Base-by-base conservation (phyloP, 306 rosid species). In the Senna siamea region DNA sequence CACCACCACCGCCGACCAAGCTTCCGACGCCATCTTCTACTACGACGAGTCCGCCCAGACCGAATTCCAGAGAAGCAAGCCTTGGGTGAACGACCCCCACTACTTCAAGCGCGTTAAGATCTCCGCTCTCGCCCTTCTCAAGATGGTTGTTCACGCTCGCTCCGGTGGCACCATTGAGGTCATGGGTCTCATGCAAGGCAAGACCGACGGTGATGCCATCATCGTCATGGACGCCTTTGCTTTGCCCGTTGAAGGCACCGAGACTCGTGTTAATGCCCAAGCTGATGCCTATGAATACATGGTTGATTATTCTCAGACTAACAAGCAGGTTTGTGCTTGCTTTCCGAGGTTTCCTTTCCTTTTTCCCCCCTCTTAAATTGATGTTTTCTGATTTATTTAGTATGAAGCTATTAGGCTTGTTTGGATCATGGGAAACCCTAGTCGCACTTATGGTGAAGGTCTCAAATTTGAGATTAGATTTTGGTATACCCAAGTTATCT, bases 131-230 rank as follows among this genome's bases (percentile, higher is more conserved):
- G 98, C 99, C 0, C 89, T 95, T 7, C 93, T 95, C 30, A 95
- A 95, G 90, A 95, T 95, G 99, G 99, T 95, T 2, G 99, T 92
- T n/a, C 99, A 95, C 41, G 97, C 99, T 2, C 99, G 99, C 82
- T 92, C 99, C 34, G 99, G 98, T 4, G 98, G 99, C 23, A 95
- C 90, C 78, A 95, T 95, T 71, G 99, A 95, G 72, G 97, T 95
- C 74, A 95, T 92, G 99, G 99, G 99, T 6, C 98, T 95, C 11
- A 95, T 95, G 99, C 99, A 95, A 54, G 99, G 99, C 2, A 95
- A 95, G 70, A 95, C 96, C 44, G 96, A 95, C 51, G 92, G 92
- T 1, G 99, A 95, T 40, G 83, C 96, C 50, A 92, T 95, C 67
- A 95, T 92, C 63, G 99, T 95, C 38, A 95, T 92, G 96, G 99